Percentiles rank a stretch among this genome's conserved stretches.
Evolutionary conservation across 768 basidiomycete genomes (phyloP).

Genomic region (Cystofilobasidium macerans): DNA sequence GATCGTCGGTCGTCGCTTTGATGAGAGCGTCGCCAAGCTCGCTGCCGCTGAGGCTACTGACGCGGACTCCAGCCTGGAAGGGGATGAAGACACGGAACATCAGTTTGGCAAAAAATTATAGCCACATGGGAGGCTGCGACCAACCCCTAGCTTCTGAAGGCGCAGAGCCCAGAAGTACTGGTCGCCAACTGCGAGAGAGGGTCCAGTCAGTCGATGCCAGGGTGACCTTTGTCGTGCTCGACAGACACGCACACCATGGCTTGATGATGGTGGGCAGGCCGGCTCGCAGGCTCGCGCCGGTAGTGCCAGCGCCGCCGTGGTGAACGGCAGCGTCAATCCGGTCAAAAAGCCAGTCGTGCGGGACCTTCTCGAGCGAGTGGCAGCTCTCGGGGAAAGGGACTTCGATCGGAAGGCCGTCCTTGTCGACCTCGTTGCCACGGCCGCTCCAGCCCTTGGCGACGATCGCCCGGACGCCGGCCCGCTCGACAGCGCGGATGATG

Average conservation of each 20-base stretch:
- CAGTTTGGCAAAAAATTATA: not conserved
- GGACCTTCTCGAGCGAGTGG: slow-evolving; percentile 48
- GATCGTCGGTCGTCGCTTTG: slow-evolving; percentile 48
- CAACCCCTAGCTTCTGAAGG: slow-evolving; percentile 53
- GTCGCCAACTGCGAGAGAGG: too few species aligned
- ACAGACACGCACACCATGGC: slow-evolving; percentile 58
- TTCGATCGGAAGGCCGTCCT: slow-evolving; percentile 19
- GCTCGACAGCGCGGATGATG: slow-evolving; percentile 53
- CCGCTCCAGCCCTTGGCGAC: slow-evolving; percentile 59
- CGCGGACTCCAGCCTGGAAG: slow-evolving; percentile 40
- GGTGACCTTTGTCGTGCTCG: too few species aligned
- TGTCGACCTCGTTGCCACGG: slow-evolving; percentile 37
- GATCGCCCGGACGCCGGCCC: slow-evolving; percentile 59
- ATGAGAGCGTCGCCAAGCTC: slow-evolving; percentile 50
- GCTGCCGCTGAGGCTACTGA: slow-evolving; percentile 41
- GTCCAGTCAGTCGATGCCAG: too few species aligned
- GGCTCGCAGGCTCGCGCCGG: slow-evolving; percentile 53
- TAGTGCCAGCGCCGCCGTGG: slow-evolving; percentile 63
- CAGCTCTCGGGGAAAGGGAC: slow-evolving; percentile 31
- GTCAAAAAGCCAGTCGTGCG: slow-evolving; percentile 46
- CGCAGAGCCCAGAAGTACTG: slow-evolving; percentile 57
- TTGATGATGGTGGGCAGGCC: slow-evolving; percentile 52
- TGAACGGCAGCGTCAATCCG: slow-evolving; percentile 54
- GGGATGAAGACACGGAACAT: slow-evolving; percentile 29
- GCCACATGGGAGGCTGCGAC: slow-evolving; percentile 28